Evolutionary conservation across 371 early-diverging fungal species (phyloP).

Genomic region (Haplosporangium sp.): DNA sequence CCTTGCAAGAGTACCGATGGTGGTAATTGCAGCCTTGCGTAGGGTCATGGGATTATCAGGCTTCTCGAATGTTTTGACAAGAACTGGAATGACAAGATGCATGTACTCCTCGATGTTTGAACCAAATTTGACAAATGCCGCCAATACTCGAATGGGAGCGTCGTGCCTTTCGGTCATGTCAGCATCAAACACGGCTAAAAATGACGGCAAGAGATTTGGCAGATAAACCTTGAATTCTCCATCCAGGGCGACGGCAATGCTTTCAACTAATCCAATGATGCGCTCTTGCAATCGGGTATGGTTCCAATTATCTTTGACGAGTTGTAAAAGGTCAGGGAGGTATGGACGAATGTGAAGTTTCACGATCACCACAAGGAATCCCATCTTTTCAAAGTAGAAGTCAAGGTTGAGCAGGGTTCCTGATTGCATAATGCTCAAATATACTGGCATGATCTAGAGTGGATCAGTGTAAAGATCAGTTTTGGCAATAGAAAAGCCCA

Average conservation of each 20-base stretch:
- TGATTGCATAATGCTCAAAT: conserved; percentile 79
- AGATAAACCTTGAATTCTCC: conserved; percentile 91
- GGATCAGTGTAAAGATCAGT: conserved; percentile 62
- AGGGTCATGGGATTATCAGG: conserved; percentile 73
- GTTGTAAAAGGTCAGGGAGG: conserved; percentile 82
- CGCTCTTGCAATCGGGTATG: conserved; percentile 82
- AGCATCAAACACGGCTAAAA: conserved; percentile 83
- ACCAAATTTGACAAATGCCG: conserved; percentile 90
- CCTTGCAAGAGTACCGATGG: conserved; percentile 84
- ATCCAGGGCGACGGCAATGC: conserved; percentile 88
- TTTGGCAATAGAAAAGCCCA: conserved; percentile 59
- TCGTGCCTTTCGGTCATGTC: conserved; percentile 80
- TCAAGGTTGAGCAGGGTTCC: conserved; percentile 85
- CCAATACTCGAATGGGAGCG: conserved; percentile 82
- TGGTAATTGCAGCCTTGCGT: conserved; percentile 81
- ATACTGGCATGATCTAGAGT: conserved; percentile 71
- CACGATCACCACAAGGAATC: conserved; percentile 85
- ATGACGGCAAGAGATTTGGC: conserved; percentile 71
- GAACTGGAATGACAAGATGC: conserved; percentile 91
- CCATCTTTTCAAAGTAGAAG: conserved; percentile 90
- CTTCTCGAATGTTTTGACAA: conserved; percentile 86
- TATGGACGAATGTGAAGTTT: conserved; percentile 92
- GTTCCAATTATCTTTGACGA: conserved; percentile 87
- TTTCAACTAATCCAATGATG: conserved; percentile 85
- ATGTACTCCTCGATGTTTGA: conserved; percentile 94